phyloP scores from a whole-genome alignment of 495 filamentous ascomycete species.

The Penicillium silybi region DNA sequence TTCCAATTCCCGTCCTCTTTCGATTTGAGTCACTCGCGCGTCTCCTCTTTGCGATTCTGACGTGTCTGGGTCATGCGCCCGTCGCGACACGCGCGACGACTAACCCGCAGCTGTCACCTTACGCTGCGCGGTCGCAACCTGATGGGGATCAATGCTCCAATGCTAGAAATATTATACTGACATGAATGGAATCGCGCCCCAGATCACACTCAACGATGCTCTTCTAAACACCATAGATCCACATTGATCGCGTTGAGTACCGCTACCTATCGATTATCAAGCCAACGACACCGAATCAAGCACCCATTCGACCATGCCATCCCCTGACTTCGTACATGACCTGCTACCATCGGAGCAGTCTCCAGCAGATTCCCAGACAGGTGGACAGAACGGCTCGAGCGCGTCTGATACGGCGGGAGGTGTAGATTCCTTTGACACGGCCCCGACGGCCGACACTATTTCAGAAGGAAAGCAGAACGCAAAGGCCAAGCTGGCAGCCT shows the following conservation, averaged over 20 bases:
- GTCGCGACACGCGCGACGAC: slow-evolving; percentile 23
- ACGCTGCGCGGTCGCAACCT: slow-evolving; percentile 15
- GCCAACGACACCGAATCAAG: slow-evolving; percentile 18
- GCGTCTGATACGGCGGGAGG: slow-evolving; percentile 22
- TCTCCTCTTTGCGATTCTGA: background rate
- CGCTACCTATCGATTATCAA: slow-evolving; percentile 14
- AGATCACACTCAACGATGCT: slow-evolving; percentile 37
- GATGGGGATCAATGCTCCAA: background rate
- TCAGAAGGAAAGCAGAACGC: slow-evolving; percentile 57
- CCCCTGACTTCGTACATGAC: slow-evolving; percentile 28
- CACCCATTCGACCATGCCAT: slow-evolving; percentile 31
- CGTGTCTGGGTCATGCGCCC: slow-evolving; percentile 12
- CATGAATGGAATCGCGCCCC: slow-evolving; percentile 4
- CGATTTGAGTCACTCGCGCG: background rate
- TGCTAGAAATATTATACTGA: slow-evolving; percentile 10
- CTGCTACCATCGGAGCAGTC: slow-evolving; percentile 24
- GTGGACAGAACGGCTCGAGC: slow-evolving; percentile 23
- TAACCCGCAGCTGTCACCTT: slow-evolving; percentile 1
- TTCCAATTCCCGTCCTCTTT: background rate
- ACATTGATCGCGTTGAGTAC: slow-evolving; percentile 22
- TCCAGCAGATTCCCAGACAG: slow-evolving; percentile 24
- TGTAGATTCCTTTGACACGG: slow-evolving; percentile 21
- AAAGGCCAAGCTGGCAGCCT: slow-evolving; percentile 52
- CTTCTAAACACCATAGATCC: slow-evolving; percentile 19
- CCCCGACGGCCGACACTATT: slow-evolving; percentile 33